Evolutionary conservation across 352 stramenopile species (phyloP), one percentile per base, ranked within the genome.

Genomic region (Phytophthora fragariae): DNA sequence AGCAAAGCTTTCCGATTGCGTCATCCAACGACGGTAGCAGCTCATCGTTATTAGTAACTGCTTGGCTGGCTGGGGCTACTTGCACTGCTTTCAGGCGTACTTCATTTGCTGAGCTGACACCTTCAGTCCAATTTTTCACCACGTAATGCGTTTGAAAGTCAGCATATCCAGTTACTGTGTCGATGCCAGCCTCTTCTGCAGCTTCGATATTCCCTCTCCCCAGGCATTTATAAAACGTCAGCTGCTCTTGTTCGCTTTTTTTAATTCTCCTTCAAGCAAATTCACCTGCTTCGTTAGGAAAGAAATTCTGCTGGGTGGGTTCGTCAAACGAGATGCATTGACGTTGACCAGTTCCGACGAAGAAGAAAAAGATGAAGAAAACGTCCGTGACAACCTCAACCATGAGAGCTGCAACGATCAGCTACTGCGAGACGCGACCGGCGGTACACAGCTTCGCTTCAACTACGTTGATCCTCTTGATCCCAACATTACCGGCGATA

Each of bases 1-100:
- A 68, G 50, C 62, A 68, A 54, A 70, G 63, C 44, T 52, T 64
- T 41, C 52, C 52, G 17, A 68, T 68, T 2, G 14, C n/a, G 12
- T 65, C 59, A 24, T 53, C 46, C 9, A 50, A 27, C 21, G 56
- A 44, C 1, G 56, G 35, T 15, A 62, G 12, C 4, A 62, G 19
- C 29, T 62, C 56, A 21, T 62, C 56, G 9, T 50, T 49, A 21
- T 62, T 27, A 1, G 19, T 33, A 9, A 27, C 17, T 29, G 49
- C 8, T 29, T 14, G 49, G 2, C 14, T 33, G 31, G 14, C 44
- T 52, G 44, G n/a, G 5, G 6, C 15, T 4, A 52, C 15, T 52
- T 27, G 44, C n/a, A n/a, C n/a, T n/a, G n/a, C n/a, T n/a, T n/a
- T n/a, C n/a, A n/a, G n/a, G n/a, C n/a, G n/a, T n/a, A 24, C n/a